phyloP scores from a whole-genome alignment of 441 rosid genomes.

The Syzygium syzygioides region DNA sequence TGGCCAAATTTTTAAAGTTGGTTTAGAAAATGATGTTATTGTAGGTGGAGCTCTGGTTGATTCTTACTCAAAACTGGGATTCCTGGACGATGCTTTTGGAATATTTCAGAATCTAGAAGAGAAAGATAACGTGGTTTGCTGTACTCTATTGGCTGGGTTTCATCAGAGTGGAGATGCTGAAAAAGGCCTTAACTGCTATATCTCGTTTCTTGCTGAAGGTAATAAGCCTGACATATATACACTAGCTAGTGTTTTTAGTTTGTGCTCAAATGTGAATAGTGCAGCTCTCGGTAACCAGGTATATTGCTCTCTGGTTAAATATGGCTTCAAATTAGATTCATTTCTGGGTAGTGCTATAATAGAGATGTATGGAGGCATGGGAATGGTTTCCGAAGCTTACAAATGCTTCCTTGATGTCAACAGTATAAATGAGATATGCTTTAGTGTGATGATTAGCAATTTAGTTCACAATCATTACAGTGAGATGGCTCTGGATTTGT shows the following conservation, averaged over 20 bases:
- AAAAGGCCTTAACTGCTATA: background rate
- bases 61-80: background rate
- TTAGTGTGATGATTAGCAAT: background rate
- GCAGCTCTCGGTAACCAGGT: background rate
- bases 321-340: constrained; percentile 2
- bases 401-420: constrained; percentile 1
- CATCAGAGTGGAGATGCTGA: background rate
- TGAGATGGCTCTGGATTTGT: background rate
- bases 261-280: constrained; percentile 1
- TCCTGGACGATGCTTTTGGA: background rate
- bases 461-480: background rate
- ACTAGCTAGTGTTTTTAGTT: background rate
- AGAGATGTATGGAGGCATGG: constrained; percentile 4
- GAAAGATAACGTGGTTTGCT: constrained; percentile 1
- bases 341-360: constrained; percentile 3
- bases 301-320: constrained; percentile 1
- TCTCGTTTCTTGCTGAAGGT: background rate
- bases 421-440: background rate
- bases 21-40: background rate
- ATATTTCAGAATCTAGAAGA: background rate
- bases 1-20: background rate
- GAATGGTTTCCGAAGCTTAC: constrained; percentile 3
- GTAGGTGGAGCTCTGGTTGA: constrained; percentile 4
- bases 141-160: constrained; percentile 1
- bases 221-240: constrained; percentile 2